These are phyloP conservation scores for Pythium dissimile DNA, from an alignment of 352 stramenopile genomes.

Conservation along the genomic window DNA sequence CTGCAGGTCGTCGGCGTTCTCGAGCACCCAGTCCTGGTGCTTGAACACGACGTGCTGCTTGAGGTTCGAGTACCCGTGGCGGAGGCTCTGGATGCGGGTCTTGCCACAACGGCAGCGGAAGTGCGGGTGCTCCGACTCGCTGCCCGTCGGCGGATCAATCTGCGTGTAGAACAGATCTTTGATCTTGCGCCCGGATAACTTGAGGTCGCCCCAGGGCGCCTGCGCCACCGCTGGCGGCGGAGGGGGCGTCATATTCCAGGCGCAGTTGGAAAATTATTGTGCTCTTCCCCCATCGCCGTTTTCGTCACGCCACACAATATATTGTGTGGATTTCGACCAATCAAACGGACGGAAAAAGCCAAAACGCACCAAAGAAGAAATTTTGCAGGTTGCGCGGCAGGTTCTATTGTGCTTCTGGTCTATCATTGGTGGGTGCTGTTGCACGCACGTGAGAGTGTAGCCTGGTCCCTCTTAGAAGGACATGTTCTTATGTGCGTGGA, in stretches of 20 bases:
- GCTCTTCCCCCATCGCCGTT: neutral
- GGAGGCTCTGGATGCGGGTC: slow-evolving; percentile 42
- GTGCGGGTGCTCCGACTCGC: slow-evolving; percentile 8
- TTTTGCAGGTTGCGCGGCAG: too few relatives aligned
- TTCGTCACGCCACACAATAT: slow-evolving; percentile 6
- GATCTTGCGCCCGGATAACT: slow-evolving; percentile 23
- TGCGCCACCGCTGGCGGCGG: neutral
- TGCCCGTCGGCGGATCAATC: slow-evolving; percentile 5
- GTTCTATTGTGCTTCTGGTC: too few relatives aligned
- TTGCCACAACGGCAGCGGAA: slow-evolving; percentile 71
- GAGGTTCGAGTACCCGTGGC: slow-evolving; percentile 59
- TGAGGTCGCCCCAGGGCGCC: slow-evolving; percentile 9
- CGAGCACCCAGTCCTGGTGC: slow-evolving; percentile 49
- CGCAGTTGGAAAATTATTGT: too few relatives aligned
- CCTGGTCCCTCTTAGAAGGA: slow-evolving; percentile 44
- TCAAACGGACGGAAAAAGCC: neutral
- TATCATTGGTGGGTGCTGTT: too few relatives aligned
- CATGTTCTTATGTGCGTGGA: slow-evolving; percentile 82
- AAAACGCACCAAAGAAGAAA: too few relatives aligned
- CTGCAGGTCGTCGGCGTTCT: slow-evolving; percentile 19
- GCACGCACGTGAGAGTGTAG: neutral
- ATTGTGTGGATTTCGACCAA: slow-evolving; percentile 19
- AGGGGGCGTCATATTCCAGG: neutral
- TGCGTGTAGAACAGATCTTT: slow-evolving; percentile 27
- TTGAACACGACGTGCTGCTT: slow-evolving; percentile 66